Percentiles rank a stretch among this genome's conserved stretches.
These are phyloP conservation scores for Kluyveromyces siamensis DNA, from an alignment of 805 yeast genomes.

Conservation along the genomic window DNA sequence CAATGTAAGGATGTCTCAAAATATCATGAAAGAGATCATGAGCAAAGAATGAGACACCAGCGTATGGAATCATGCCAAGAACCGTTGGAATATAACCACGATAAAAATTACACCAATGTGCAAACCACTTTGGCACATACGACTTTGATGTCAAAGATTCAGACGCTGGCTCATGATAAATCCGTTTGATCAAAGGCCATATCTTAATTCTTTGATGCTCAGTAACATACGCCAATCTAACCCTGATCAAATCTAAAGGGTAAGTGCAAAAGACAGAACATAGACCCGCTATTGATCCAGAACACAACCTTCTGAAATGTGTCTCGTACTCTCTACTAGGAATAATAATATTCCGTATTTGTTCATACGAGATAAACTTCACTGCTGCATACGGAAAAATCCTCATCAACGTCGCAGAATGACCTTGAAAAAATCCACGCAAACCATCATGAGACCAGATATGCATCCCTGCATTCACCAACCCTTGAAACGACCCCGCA, in stretches of 20 bases:
- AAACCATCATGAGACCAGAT: constrained; percentile 66
- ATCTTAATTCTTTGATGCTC: constrained; percentile 25
- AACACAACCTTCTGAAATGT: constrained; percentile 64
- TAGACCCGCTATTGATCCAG: constrained; percentile 89
- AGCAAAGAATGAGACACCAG: constrained; percentile 93
- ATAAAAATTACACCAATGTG: constrained; percentile 58
- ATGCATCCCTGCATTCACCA: constrained; percentile 58
- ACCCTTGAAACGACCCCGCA: constrained; percentile 72
- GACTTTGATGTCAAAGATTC: constrained; percentile 26
- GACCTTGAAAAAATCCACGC: constrained; percentile 86
- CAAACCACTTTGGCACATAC: constrained; percentile 29
- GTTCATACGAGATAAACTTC: constrained; percentile 94
- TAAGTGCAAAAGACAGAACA: constrained; percentile 82
- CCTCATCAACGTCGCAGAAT: constrained; percentile 82
- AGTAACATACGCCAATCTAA: constrained; percentile 86
- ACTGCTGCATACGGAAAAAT: constrained; percentile 97
- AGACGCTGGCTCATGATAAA: constrained; percentile 26
- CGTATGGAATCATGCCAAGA: constrained; percentile 93
- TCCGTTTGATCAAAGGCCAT: constrained; percentile 19
- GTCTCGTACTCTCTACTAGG: constrained; percentile 72
- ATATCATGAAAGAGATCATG: constrained; percentile 88
- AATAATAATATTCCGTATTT: constrained; percentile 68
- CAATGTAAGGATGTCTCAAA: constrained; percentile 51
- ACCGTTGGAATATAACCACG: constrained; percentile 93
- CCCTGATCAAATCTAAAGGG: constrained; percentile 86